These are phyloP conservation scores for Encephalitozoon romaleae DNA, from an alignment of 371 early-diverging fungal genomes.

Conservation along the genomic window DNA sequence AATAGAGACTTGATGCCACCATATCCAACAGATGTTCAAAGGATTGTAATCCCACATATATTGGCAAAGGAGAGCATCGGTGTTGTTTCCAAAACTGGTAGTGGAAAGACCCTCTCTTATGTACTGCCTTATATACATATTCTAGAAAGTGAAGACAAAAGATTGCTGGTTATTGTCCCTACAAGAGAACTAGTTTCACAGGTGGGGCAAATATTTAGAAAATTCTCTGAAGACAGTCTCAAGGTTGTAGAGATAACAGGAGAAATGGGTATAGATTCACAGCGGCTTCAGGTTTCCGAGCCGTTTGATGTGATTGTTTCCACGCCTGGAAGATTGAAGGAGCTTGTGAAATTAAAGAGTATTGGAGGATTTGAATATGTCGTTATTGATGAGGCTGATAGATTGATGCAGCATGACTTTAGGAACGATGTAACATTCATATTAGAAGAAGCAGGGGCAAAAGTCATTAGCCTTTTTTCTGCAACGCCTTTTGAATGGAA, in stretches of 20 bases:
- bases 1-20: not conserved
- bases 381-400: constrained; percentile 93
- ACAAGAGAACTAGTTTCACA: constrained; percentile 85
- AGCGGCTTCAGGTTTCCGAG: not conserved
- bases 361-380: constrained; percentile 63
- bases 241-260: constrained; percentile 88
- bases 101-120: constrained; percentile 57
- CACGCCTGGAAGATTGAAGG: constrained; percentile 90
- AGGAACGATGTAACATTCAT: not conserved
- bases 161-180: constrained; percentile 89
- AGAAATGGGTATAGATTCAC: constrained; percentile 69
- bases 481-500: constrained; percentile 82
- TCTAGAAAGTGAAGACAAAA: constrained; percentile 78
- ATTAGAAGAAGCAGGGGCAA: not conserved
- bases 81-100: constrained; percentile 50
- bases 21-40: constrained; percentile 40
- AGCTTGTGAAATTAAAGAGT: constrained; percentile 68
- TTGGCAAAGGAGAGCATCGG: constrained; percentile 44
- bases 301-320: constrained; percentile 67
- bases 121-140: constrained; percentile 70
- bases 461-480: constrained; percentile 74
- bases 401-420: constrained; percentile 7
- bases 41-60: constrained; percentile 36
- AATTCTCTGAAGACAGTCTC: constrained; percentile 72
- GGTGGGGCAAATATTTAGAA: constrained; percentile 57